Percentiles rank a stretch among this genome's conserved stretches.
phyloP scores from a whole-genome alignment of 768 basidiomycete genomes.

The Pulveroboletus sp. region DNA sequence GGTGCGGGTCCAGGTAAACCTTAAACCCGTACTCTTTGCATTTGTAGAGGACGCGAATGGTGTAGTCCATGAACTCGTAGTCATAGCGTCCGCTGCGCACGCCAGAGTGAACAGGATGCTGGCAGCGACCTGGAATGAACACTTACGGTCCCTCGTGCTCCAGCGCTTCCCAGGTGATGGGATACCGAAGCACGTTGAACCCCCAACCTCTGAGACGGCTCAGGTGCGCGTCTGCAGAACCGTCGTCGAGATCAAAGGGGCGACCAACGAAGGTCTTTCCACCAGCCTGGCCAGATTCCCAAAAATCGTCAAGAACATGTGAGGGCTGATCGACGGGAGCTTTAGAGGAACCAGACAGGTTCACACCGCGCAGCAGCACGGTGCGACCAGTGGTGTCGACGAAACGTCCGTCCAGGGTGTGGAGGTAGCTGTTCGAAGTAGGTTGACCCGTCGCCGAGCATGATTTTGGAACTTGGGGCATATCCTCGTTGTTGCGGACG shows the following conservation, averaged over 20 bases:
- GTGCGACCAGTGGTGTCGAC: conserved; percentile 73
- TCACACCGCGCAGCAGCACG: conserved; percentile 88
- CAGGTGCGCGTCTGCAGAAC: conserved; percentile 81
- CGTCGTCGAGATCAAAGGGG: conserved; percentile 82
- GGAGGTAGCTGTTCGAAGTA: conserved; percentile 40
- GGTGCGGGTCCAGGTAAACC: conserved; percentile 94
- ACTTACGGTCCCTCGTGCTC: conserved; percentile 96
- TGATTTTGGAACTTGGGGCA: conserved; percentile 20
- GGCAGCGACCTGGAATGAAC: background rate
- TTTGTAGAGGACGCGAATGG: conserved; percentile 78
- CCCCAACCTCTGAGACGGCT: conserved; percentile 89
- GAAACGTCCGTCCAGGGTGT: conserved; percentile 65
- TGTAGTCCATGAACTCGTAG: conserved; percentile 89
- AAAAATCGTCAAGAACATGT: conserved; percentile 68
- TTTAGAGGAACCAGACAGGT: conserved; percentile 87
- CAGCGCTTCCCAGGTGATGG: conserved; percentile 92
- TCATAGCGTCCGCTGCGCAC: conserved; percentile 77
- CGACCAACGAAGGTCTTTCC: conserved; percentile 68
- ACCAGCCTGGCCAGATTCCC: conserved; percentile 71
- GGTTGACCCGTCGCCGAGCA: conserved; percentile 20
- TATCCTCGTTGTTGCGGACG: conserved; percentile 5
- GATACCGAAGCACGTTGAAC: conserved; percentile 78
- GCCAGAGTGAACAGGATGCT: background rate
- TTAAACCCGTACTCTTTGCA: conserved; percentile 91
- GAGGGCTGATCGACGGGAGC: conserved; percentile 71